Base-by-base conservation (phyloP, 768 basidiomycete species). In the Suillus placidus region DNA sequence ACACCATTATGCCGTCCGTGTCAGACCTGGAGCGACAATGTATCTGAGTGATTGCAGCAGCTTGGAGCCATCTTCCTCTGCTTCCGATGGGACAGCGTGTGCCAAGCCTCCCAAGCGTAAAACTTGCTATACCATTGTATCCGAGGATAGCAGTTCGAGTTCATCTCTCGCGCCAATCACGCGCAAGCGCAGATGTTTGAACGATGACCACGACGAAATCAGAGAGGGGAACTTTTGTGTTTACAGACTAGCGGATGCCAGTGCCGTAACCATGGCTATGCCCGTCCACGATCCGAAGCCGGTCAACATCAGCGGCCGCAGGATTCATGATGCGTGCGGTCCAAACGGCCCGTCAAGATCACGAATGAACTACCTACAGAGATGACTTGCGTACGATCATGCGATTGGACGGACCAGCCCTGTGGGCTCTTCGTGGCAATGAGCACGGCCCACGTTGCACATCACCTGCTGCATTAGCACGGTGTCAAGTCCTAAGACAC, bases 101-200 rank as follows among this genome's bases (percentile, higher is more conserved):
- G 8, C 16, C 57, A 18, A 4, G 14, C 4, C 8, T 37, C 23
- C 4, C 13, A 40, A 58, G 37, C 57, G 38, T 30, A 58, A 40
- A 58, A 16, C 38, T 23, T 16, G 26, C 16, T 14, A 38, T 6
- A 7, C 13, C 23, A 2, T 18, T 58, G 9, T 16, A 58, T 26
- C 26, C 9, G 23, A 23, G 23, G 23, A 58, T 3, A 16, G 2
- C 3, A 16, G 16, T 58, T 26, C 16, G 8, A 18, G 30, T 20
- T 20, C 30, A 0, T 40, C 37, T 40, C 37, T 9, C 1, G 6
- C 37, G 5, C 37, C 8, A 38, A 37, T 4, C 3, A 14, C 6
- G 7, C 23, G 23, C n/a, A 57, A 57, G 56, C 56, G 56, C 56
- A 57, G 37, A 57, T n/a, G 56, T 37, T 8, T 57, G 13, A 23